Evolutionary conservation across 2,329 filamentous ascomycete species (phyloP).

Genomic region (Trichothecium roseum): DNA sequence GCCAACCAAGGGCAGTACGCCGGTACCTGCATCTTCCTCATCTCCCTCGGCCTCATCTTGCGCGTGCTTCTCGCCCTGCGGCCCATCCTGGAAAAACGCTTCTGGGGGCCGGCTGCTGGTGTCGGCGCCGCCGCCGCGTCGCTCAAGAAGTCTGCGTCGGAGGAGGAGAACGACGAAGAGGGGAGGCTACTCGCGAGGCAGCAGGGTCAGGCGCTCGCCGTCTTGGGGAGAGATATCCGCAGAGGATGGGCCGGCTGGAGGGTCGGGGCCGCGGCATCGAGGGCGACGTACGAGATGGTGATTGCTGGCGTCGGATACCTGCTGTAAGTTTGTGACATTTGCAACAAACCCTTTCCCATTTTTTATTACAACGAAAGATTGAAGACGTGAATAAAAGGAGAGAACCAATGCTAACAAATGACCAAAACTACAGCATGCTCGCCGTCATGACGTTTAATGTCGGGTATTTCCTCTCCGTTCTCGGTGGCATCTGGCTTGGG

Average conservation of each 20-base stretch:
- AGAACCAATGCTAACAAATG: too few relatives aligned
- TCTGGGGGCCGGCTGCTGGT: constrained; percentile 1
- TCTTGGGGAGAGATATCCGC: constrained; percentile 1
- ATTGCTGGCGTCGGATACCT: constrained; percentile 63
- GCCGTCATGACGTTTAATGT: constrained; percentile 73
- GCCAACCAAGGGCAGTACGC: constrained; percentile 56
- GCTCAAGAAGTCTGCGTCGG: neutral
- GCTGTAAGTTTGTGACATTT: constrained; percentile 47
- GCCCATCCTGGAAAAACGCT: constrained; percentile 2
- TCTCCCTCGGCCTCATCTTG: constrained; percentile 56
- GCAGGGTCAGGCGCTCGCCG: neutral
- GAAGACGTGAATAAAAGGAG: too few relatives aligned
- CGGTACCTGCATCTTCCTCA: constrained; percentile 75
- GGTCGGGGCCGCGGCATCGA: constrained; percentile 5
- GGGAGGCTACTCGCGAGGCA: neutral
- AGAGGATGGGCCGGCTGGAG: constrained; percentile 8
- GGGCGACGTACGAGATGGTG: constrained; percentile 20
- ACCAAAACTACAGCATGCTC: constrained; percentile 55
- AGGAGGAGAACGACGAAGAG: neutral
- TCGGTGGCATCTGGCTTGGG: constrained; percentile 64
- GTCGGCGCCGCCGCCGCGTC: neutral
- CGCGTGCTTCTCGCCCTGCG: constrained; percentile 57
- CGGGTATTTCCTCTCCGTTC: constrained; percentile 62
- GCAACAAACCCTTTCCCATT: neutral
- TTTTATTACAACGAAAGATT: too few relatives aligned